These are phyloP conservation scores for Acephala macrosclerotiorum DNA, from an alignment of 2,329 filamentous ascomycete genomes.

Conservation along the genomic window DNA sequence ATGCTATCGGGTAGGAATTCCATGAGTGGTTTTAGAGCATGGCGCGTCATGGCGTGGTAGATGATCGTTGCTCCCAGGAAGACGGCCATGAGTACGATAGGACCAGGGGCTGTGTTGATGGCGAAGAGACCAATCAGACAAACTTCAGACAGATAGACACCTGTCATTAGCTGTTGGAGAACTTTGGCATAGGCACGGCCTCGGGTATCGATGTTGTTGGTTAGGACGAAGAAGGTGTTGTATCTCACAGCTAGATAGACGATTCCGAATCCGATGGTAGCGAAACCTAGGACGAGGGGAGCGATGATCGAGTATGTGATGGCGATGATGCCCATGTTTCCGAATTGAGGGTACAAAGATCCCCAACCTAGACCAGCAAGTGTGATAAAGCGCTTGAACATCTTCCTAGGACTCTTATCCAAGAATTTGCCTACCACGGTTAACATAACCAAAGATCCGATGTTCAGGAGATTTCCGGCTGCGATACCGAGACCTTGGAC, in stretches of 20 bases:
- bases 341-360: constrained; percentile 80
- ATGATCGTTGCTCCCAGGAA: constrained; percentile 77
- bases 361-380: constrained; percentile 83
- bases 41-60: constrained; percentile 75
- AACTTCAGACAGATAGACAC: constrained; percentile 82
- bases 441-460: constrained; percentile 74
- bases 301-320: constrained; percentile 88
- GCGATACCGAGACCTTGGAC: constrained; percentile 87
- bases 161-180: constrained; percentile 83
- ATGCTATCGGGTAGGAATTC: constrained; percentile 78
- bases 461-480: constrained; percentile 75
- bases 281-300: constrained; percentile 84
- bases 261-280: constrained; percentile 76
- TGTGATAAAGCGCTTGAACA: constrained; percentile 80
- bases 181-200: constrained; percentile 86
- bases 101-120: constrained; percentile 71
- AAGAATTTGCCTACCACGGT: constrained; percentile 77
- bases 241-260: constrained; percentile 91
- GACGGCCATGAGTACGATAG: constrained; percentile 77
- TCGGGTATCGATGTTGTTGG: constrained; percentile 83
- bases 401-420: constrained; percentile 78
- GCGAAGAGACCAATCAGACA: constrained; percentile 87
- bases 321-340: constrained; percentile 80
- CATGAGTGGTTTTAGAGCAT: constrained; percentile 76
- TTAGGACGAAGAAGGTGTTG: constrained; percentile 86